Base-by-base conservation (phyloP, 306 rosid genomes). In the Gleditsia sinensis region DNA sequence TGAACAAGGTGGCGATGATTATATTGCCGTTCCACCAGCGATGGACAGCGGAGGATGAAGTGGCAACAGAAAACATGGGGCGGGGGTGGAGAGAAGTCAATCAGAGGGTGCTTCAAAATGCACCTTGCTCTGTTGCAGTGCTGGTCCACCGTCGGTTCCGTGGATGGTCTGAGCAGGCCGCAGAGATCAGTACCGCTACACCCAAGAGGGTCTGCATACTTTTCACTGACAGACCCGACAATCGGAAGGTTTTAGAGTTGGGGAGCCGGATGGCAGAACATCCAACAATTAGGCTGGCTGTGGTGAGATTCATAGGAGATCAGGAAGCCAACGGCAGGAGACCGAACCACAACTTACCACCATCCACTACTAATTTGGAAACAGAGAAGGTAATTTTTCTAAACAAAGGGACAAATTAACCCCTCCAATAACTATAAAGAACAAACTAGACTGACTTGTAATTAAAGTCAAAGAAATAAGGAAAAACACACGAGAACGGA, bases 221-320 rank as follows among this genome's bases (percentile, higher is more conserved):
- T 39, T 75, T 81, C 62, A 59, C 58, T 20, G 86, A 86, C 2
- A 86, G 88, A 66, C 45, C 77, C 9, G 67, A 75, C 5, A 82
- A 79, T 71, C 79, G 82, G n/a, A 76, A 75, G 83, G 80, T 40
- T 60, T 66, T 85, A 34, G 86, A 75, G 49, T 24, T 85, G 71
- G 86, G 84, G 1, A 51, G 64, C 23, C 77, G 86, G n/a, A 75
- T 85, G 75, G 83, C 84, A 23, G 78, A 75, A 9, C 77, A 85
- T 62, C 86, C 84, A 60, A 34, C 61, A 3, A 45, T 61, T 9
- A 72, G 14, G 20, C n/a, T 85, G 2, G 9, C 70, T n/a, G 13
- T 78, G 3, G 33, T 85, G 33, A 78, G 80, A 59, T 82, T 85
- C 64, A 43, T 27, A 7, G 66, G 25, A 28, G 30, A 9, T 19